Percentiles rank a stretch among this genome's conserved stretches.
phyloP scores from a whole-genome alignment of 1,284 basidiomycete genomes.

The Leccinum colubrinum region DNA sequence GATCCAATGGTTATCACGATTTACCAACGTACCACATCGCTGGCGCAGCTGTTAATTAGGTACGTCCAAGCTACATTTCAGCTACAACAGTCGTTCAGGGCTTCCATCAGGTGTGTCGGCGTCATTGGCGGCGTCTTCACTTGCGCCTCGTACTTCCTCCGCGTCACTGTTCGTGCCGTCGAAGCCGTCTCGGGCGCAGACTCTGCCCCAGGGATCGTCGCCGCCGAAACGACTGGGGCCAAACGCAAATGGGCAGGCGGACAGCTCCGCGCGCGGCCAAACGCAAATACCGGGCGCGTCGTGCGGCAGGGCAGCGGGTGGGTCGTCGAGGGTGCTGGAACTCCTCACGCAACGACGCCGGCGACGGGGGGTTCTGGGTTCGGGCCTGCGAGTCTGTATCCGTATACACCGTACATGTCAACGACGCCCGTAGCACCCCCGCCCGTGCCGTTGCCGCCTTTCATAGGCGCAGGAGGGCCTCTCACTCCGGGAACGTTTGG shows the following conservation, averaged over 20 bases:
- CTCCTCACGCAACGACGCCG: conserved; percentile 34
- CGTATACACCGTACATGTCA: conserved; percentile 33
- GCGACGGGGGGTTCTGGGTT: conserved; percentile 30
- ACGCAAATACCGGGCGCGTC: conserved; percentile 20
- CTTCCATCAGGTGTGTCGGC: conserved; percentile 54
- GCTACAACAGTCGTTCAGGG: neutral
- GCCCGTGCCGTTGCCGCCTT: neutral
- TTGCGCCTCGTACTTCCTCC: conserved; percentile 75
- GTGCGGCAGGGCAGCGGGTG: conserved; percentile 43
- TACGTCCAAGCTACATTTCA: conserved; percentile 33
- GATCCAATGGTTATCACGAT: conserved; percentile 88
- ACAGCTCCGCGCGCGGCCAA: conserved; percentile 42
- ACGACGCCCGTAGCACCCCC: conserved; percentile 13
- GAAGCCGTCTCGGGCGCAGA: conserved; percentile 67
- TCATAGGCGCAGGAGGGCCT: neutral
- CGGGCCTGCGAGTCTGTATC: conserved; percentile 31
- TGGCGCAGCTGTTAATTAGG: conserved; percentile 84
- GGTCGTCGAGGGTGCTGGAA: conserved; percentile 38
- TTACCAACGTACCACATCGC: conserved; percentile 80
- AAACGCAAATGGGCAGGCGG: conserved; percentile 48
- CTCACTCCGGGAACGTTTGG: conserved; percentile 3
- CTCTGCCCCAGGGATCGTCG: conserved; percentile 54
- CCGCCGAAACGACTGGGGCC: conserved; percentile 57
- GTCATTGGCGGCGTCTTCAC: conserved; percentile 83
- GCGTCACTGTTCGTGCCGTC: conserved; percentile 62